phyloP scores from a whole-genome alignment of 1,284 basidiomycete genomes.

The Rhodofomes roseus region DNA sequence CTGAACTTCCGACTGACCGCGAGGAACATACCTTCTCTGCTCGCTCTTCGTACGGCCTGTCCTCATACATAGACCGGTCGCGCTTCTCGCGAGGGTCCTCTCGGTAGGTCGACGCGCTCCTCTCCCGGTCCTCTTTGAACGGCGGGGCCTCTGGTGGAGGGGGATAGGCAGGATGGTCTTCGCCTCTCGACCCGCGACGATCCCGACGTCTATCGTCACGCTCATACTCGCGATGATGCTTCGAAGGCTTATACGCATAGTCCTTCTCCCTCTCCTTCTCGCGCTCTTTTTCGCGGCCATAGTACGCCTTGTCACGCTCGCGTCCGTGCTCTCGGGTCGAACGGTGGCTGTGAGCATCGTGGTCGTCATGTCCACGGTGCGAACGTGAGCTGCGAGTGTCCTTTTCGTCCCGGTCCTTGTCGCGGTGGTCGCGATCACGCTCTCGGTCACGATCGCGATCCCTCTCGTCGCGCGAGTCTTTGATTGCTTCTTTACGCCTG shows the following conservation, averaged over 20 bases:
- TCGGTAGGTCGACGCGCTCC: conserved; percentile 44
- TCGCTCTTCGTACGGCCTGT: conserved; percentile 2
- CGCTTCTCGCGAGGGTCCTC: conserved; percentile 44
- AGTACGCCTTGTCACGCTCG: conserved; percentile 28
- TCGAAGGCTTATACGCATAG: conserved; percentile 34
- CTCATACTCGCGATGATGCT: conserved; percentile 43
- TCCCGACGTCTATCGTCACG: conserved; percentile 39
- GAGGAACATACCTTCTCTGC: conserved; percentile 13
- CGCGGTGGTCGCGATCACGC: conserved; percentile 27
- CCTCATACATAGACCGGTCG: conserved; percentile 19
- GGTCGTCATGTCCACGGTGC: conserved; percentile 24
- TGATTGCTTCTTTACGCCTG: conserved; percentile 66
- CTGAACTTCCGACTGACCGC: conserved; percentile 3
- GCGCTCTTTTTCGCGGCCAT: conserved; percentile 26
- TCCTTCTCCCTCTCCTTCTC: conserved; percentile 42
- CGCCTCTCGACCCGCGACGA: conserved; percentile 25
- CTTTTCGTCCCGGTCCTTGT: conserved; percentile 38
- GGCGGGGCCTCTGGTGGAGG: conserved; percentile 20
- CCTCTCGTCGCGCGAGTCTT: conserved; percentile 36
- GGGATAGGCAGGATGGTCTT: conserved; percentile 28
- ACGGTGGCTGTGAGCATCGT: conserved; percentile 21
- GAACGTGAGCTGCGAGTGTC: conserved; percentile 30
- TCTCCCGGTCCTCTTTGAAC: conserved; percentile 43
- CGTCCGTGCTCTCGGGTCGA: conserved; percentile 25
- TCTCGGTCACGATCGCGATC: conserved; percentile 42